A percentile compares a stretch with the other conserved stretches of the same genome.
phyloP scores from a whole-genome alignment of 371 early-diverging fungal species.

The Lichtheimia ornata region DNA sequence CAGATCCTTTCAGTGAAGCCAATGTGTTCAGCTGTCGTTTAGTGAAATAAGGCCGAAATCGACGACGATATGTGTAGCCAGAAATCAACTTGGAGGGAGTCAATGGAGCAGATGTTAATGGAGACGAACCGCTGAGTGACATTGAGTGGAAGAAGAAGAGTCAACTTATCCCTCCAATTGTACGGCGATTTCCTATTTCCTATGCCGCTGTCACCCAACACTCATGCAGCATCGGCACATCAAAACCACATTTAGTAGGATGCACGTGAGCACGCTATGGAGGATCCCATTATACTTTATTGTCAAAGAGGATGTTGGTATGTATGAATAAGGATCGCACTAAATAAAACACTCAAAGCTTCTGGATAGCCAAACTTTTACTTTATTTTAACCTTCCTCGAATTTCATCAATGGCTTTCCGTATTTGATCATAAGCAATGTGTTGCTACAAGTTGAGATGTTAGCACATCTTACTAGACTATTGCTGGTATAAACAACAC shows the following conservation, averaged over 20 bases:
- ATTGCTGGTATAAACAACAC: background rate
- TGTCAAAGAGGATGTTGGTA: too few relatives aligned
- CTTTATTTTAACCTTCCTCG: conserved; percentile 3
- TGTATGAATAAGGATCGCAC: too few relatives aligned
- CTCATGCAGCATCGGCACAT: too few relatives aligned
- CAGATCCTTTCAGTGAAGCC: conserved; percentile 27
- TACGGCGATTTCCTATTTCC: too few relatives aligned
- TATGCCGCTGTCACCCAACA: too few relatives aligned
- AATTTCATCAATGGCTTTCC: conserved; percentile 1
- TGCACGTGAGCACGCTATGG: too few relatives aligned
- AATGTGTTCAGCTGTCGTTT: conserved; percentile 42
- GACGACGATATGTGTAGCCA: conserved; percentile 36
- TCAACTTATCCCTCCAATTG: too few relatives aligned
- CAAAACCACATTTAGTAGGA: too few relatives aligned
- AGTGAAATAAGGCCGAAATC: conserved; percentile 44
- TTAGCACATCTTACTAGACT: background rate
- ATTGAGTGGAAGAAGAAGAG: too few relatives aligned
- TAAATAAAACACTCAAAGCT: too few relatives aligned
- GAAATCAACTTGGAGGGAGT: conserved; percentile 35
- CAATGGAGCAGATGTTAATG: conserved; percentile 22
- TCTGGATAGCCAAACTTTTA: background rate
- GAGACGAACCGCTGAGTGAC: conserved; percentile 27
- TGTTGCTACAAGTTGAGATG: background rate
- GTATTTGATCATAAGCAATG: conserved; percentile 1
- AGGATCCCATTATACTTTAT: too few relatives aligned